These are phyloP conservation scores for Phyllosticta citriasiana DNA, from an alignment of 2,329 filamentous ascomycete genomes.

Conservation along the genomic window DNA sequence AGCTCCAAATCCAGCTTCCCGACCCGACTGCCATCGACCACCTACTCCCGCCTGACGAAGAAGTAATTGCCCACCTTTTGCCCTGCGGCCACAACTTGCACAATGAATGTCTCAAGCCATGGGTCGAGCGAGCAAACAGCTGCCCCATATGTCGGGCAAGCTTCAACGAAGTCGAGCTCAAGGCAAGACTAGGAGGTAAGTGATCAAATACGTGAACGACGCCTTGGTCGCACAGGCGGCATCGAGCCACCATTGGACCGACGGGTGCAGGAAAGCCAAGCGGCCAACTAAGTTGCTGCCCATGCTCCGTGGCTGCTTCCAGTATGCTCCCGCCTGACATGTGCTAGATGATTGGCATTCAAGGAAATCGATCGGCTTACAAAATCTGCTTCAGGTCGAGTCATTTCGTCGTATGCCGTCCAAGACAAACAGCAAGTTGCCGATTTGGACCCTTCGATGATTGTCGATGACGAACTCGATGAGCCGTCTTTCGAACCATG, in stretches of 20 bases:
- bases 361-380: neutral
- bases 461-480: constrained; percentile 58
- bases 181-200: constrained; percentile 69
- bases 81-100: constrained; percentile 89
- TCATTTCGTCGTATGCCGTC: constrained; percentile 53
- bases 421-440: constrained; percentile 81
- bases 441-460: constrained; percentile 75
- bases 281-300: constrained; percentile 2
- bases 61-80: constrained; percentile 50
- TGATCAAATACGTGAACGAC: constrained; percentile 13
- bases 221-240: neutral
- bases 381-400: constrained; percentile 36
- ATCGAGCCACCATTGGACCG: constrained; percentile 4
- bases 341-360: neutral
- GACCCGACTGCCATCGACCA: constrained; percentile 18
- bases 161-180: constrained; percentile 85
- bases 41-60: constrained; percentile 32
- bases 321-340: constrained; percentile 5
- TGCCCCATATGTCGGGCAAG: constrained; percentile 91
- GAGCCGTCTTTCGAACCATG: constrained; percentile 52
- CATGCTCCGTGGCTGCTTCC: constrained; percentile 9
- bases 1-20: constrained; percentile 3
- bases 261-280: constrained; percentile 1
- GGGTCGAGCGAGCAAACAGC: constrained; percentile 94
- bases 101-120: constrained; percentile 83